Evolutionary conservation across 2,329 filamentous ascomycete species (phyloP), one percentile per base, ranked within the genome.

Genomic region (Trichocomaceae sp.): DNA sequence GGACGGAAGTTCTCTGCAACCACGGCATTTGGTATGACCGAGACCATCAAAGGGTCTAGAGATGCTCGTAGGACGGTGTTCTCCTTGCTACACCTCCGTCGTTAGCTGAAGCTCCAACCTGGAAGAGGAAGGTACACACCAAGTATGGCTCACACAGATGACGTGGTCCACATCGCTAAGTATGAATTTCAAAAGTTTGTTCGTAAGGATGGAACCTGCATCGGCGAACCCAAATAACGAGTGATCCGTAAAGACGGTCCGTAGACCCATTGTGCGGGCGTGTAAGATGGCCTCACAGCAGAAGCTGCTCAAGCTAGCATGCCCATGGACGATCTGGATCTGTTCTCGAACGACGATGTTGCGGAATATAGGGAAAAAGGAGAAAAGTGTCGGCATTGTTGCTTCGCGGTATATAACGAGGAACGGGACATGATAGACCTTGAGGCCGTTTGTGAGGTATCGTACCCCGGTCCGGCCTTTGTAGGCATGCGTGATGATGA

Each of bases 261-360:
- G 83, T 62, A 99, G 70, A 1, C 93, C 91, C 95, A 99, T 99
- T 3, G 93, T 97, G 54, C 93, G 79, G 10, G 88, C 93, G 74
- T 99, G 93, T 9, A 99, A 75, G 56, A 99, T 95, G 9, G 88
- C 93, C 72, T 99, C 93, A 66, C 95, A 88, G 67, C 92, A 96
- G 50, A 99, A 79, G 68, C 85, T 95, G 71, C 90, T 96, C 58
- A 99, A 78, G 68, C 90, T 96, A 31, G 83, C 92, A 76, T 99
- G 93, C n/a, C 92, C 93, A 69, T 99, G 93, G 0, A 99, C 91
- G 64, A 99, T 99, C 70, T 97, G 87, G 62, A 99, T 96, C 58
- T 86, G 83, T 72, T 99, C 93, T 46, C 93, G 85, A 58, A 99
- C 87, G 59, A 96, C 83, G 64, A 99, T 97, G 63, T 97, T 95